Conservation (phyloP, 148 eudicot genomes). For the Vaccinium corymbosum region DNA sequence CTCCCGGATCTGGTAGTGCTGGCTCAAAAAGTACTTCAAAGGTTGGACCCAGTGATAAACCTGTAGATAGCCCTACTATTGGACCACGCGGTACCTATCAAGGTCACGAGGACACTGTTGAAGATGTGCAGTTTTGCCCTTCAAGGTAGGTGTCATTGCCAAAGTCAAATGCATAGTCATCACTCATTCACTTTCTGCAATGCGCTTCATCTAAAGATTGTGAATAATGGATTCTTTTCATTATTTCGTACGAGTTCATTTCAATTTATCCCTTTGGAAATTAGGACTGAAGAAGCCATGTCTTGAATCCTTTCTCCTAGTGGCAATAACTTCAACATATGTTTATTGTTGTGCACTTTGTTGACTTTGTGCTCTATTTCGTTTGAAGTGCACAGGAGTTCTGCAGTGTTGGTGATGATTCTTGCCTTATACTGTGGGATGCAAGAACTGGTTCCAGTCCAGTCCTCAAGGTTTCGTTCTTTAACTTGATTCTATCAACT, state of each 20-base stretch:
- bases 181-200: neutral
- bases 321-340: neutral
- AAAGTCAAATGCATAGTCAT: neutral
- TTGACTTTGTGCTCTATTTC: slow-evolving; percentile 20
- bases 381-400: slow-evolving; percentile 73
- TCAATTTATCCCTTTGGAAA: neutral
- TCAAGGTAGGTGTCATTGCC: slow-evolving; percentile 50
- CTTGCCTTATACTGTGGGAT: slow-evolving; percentile 88
- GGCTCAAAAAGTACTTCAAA: slow-evolving; percentile 37
- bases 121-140: slow-evolving; percentile 96
- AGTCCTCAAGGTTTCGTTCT: slow-evolving; percentile 52
- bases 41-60: slow-evolving; percentile 38
- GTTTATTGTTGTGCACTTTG: neutral
- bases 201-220: neutral
- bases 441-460: slow-evolving; percentile 71
- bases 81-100: slow-evolving; percentile 73
- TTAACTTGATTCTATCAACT: neutral
- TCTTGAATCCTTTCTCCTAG: neutral
- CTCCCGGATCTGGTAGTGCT: slow-evolving; percentile 49
- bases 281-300: neutral
- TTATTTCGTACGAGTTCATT: neutral
- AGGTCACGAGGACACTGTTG: slow-evolving; percentile 92
- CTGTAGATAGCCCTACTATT: slow-evolving; percentile 48
- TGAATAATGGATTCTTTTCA: neutral
- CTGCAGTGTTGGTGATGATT: slow-evolving; percentile 94